Base-by-base conservation (phyloP, 805 yeast species). In the Hanseniaspora osmophila region DNA sequence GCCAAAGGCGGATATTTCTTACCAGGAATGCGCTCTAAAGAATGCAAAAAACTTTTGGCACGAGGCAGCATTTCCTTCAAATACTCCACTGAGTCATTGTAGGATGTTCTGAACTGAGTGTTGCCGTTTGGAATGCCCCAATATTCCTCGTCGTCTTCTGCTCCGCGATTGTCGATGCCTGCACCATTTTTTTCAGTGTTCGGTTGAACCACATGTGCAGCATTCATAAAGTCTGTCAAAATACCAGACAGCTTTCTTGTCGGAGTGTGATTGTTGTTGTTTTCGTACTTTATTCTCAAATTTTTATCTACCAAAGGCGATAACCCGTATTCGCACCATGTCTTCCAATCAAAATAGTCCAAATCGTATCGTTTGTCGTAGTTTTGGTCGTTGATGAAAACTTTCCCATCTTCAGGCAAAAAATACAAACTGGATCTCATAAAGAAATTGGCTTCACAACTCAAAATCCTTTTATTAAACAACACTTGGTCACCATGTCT, bases 381-480 rank as follows among this genome's bases (percentile, higher is more conserved):
- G 30, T 62, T 58, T 18, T 67, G 68, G 15, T 42, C 43, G 58
- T 87, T 79, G 43, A 77, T 74, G 57, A 86, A 88, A 43, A 45
- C 48, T 30, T 77, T 69, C 10, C 95, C 94, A 51, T 74, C 71
- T 16, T 75, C 60, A 0, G 96, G 96, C 32, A 88, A 61, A 59
- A 88, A 87, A 33, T 76, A 70, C 62, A 75, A 87, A 43, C 87
- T 76, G 38, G 88, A 79, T 58, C 96, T 73, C 94, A 87, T 85
- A 68, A 84, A 76, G 60, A 88, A 88, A 54, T 83, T 86, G 10
- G 79, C 81, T 57, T 85, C 92, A 32, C 81, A 77, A 2, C 94
- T 80, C 43, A 88, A 64, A 33, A 87, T 74, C 50, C 77, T 78
- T 49, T 80, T 83, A 54, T 83, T 80, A 45, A 84, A 68, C 49